Base-by-base conservation (phyloP, 208 protist species). In the Vickermania spadyakhi region DNA sequence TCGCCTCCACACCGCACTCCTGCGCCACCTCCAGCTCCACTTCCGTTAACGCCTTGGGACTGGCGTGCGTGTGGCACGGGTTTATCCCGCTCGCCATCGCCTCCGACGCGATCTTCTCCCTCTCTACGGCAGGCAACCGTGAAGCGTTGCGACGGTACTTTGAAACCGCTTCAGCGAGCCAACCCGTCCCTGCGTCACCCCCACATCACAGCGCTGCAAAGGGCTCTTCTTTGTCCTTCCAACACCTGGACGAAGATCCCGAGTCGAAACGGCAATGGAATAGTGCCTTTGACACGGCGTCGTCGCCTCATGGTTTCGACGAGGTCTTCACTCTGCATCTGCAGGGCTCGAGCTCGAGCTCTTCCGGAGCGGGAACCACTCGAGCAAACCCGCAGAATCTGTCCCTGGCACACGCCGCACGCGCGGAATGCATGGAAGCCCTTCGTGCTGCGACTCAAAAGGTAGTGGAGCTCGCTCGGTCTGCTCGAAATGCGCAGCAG, bases 71-170 rank as follows among this genome's bases (percentile, higher is more conserved):
- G 11, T 79, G 68, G 66, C 80, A 81, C 29, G 70, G 58, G 26
- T 85, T 79, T 57, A 80, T 85, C 18, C 84, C 84, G 0, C 75
- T 91, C 3, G 84, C 73, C 13, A 85, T 91, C 57, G 84, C 70
- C 1, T 67, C 72, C 27, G 58, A 75, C 26, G 60, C 64, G 0
- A 69, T 83, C 51, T 26, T 83, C 14, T 77, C 79, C 26, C 56
- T 72, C 14, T 63, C 70, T 22, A 76, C 79, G 1, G 60, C 64
- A 1, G 69, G 65, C 31, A 79, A 70, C 18, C 64, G 74, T 29
- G 58, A 68, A 0, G 66, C 73, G 22, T 70, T 91, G 30, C 42
- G 72, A 50, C 45, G 73, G 3, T 75, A 78, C 55, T 91, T 86
- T 59, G 58, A 66, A 42, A 30, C 60, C 27, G 28, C n/a, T n/a